Percentiles rank a stretch among this genome's conserved stretches.
Conservation (phyloP, 345 rosid genomes). For the Gossypium mustelinum region DNA sequence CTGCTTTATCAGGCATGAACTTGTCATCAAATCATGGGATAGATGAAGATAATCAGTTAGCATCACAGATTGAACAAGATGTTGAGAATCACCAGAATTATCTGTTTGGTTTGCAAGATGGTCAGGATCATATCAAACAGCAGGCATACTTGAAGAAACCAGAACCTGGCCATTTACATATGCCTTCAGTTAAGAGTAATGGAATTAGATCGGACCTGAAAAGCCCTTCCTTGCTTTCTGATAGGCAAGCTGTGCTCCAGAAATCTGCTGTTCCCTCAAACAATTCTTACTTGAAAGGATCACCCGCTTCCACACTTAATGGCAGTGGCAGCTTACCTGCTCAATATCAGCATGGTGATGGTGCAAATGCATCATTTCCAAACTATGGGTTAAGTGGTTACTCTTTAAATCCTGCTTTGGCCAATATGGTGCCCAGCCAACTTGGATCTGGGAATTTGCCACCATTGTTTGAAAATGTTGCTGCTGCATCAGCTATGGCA, state of each 20-base stretch:
- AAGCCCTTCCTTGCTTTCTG: conserved; percentile 32
- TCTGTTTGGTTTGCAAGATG: conserved; percentile 17
- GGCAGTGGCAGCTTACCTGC: conserved; percentile 44
- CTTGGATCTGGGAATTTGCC: conserved; percentile 53
- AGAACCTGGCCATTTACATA: conserved; percentile 20
- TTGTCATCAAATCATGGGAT: conserved; percentile 42
- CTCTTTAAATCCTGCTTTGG: conserved; percentile 49
- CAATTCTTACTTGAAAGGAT: conserved; percentile 53
- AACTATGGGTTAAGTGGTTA: conserved; percentile 50
- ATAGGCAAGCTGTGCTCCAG: conserved; percentile 44
- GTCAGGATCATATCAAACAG: conserved; percentile 15
- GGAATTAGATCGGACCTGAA: conserved; percentile 34
- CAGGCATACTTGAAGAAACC: conserved; percentile 1
- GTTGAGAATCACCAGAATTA: conserved; percentile 13
- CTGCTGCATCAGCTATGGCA: conserved; percentile 59
- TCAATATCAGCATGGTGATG: conserved; percentile 55
- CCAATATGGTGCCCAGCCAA: conserved; percentile 62
- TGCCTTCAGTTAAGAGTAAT: conserved; percentile 30
- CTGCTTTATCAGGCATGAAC: conserved; percentile 71
- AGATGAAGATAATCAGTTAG: conserved; percentile 27
- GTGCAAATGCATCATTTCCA: conserved; percentile 35
- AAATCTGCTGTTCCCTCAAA: conserved; percentile 39
- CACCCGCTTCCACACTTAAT: conserved; percentile 50
- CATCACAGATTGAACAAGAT: conserved; percentile 14
- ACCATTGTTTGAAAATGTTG: conserved; percentile 65